Percentiles rank a stretch among this genome's conserved stretches.
Conservation (phyloP, 805 yeast species). For the Lipomyces japonicus region DNA sequence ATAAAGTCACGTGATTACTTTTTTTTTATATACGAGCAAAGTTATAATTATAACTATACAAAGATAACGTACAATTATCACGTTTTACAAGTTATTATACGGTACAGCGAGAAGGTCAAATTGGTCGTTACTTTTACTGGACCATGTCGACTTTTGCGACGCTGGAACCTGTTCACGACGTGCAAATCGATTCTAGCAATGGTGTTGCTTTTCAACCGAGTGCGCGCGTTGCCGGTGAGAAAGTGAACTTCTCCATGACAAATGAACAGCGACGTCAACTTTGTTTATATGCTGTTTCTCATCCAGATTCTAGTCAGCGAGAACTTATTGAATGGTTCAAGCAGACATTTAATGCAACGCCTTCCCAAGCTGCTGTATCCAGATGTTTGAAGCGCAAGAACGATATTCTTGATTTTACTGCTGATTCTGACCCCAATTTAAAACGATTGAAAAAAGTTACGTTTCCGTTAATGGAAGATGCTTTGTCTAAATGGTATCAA, state of each 20-base stretch:
- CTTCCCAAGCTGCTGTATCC: slow-evolving; percentile 27
- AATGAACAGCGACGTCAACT: slow-evolving; percentile 27
- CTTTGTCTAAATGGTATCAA: slow-evolving; percentile 23
- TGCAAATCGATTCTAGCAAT: too few species aligned
- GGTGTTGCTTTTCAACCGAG: too few species aligned
- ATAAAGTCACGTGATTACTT: too few species aligned
- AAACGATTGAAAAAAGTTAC: slow-evolving; percentile 23
- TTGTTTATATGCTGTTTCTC: slow-evolving; percentile 19
- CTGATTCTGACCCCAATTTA: slow-evolving; percentile 8
- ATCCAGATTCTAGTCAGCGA: slow-evolving; percentile 23
- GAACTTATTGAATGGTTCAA: slow-evolving; percentile 24
- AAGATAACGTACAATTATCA: too few species aligned
- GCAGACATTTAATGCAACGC: slow-evolving; percentile 13
- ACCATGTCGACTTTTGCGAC: too few species aligned
- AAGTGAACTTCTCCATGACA: slow-evolving; percentile 24
- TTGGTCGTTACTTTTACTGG: too few species aligned
- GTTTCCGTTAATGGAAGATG: slow-evolving; percentile 27
- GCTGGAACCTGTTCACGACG: too few species aligned
- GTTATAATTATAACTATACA: too few species aligned
- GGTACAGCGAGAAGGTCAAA: too few species aligned
- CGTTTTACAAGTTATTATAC: too few species aligned
- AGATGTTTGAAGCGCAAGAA: slow-evolving; percentile 26
- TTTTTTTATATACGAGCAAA: too few species aligned
- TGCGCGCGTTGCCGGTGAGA: too few species aligned
- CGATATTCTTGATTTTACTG: slow-evolving; percentile 10